These are phyloP conservation scores for Achaetomium macrosporum DNA, from an alignment of 2,329 filamentous ascomycete genomes.

Conservation along the genomic window DNA sequence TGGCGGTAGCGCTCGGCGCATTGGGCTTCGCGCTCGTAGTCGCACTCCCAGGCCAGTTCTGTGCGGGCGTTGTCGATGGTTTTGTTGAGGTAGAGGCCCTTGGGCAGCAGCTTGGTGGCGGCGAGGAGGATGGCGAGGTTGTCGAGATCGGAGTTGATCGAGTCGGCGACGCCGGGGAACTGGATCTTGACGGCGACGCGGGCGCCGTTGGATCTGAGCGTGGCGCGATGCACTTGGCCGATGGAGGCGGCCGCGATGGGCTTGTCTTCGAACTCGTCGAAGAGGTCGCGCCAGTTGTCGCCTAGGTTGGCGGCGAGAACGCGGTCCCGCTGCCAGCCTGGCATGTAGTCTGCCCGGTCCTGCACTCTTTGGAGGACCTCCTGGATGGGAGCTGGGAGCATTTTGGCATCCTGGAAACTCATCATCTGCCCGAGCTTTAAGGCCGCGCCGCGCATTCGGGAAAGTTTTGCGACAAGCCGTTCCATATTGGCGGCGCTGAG, in stretches of 20 bases:
- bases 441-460: conserved; percentile 94
- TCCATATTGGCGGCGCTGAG: conserved; percentile 90
- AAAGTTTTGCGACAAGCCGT: conserved; percentile 84
- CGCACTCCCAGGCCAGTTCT: conserved; percentile 94
- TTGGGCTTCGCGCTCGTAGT: conserved; percentile 83
- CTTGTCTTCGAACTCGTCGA: conserved; percentile 77
- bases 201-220: conserved; percentile 66
- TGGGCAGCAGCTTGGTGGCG: conserved; percentile 82
- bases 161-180: conserved; percentile 91
- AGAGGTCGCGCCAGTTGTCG: conserved; percentile 76
- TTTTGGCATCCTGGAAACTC: conserved; percentile 95
- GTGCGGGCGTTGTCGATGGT: conserved; percentile 92
- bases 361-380: conserved; percentile 90
- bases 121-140: conserved; percentile 88
- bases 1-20: conserved; percentile 70
- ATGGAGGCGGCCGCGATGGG: conserved; percentile 96
- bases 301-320: conserved; percentile 78
- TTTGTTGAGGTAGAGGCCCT: conserved; percentile 89
- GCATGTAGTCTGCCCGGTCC: conserved; percentile 97
- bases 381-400: conserved; percentile 82
- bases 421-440: conserved; percentile 97
- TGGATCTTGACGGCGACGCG: conserved; percentile 93
- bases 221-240: conserved; percentile 87
- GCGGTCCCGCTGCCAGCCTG: conserved; percentile 80
- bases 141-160: conserved; percentile 92